Evolutionary conservation across 176 grass and related monocot species (phyloP), one percentile per base, ranked within the genome.

Genomic region (Carex pumila): DNA sequence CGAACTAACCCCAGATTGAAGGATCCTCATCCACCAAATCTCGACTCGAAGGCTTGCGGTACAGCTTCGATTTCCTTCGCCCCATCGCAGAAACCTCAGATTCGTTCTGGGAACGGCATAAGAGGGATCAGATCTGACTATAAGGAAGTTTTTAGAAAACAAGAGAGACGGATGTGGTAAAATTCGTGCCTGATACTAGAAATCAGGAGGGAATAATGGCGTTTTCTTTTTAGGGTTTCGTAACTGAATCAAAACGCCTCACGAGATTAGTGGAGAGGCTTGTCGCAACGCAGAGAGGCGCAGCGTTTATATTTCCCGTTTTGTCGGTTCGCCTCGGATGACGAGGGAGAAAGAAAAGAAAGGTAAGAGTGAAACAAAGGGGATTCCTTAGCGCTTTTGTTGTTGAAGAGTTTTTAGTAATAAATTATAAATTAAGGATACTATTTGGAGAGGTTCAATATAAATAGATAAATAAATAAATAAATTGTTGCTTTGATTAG

Each of bases 1-100:
- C 11, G 5, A 71, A 85, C 86, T 84, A 75, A 97, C 94, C 94
- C 29, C 80, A 97, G 13, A 93, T 12, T 54, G 55, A 62, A 57
- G 81, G 87, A 65, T 87, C 89, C 70, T 91, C 89, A 18, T 80
- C 81, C 45, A 49, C 53, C 55, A 68, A 7, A 32, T 54, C 41
- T 5, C 80, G 30, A 50, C 12, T 55, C 53, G 81, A 56, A 17
- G 71, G 45, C 31, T 68, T 56, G 4, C 45, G 58, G 17, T 63
- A 78, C 14, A 65, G 63, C 81, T 62, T 66, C 30, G 81, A 67
- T 18, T 62, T 64, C 81, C 60, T 56, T 25, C 54, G 57, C 18
- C 61, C 91, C 94, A 97, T 97, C 61, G 57, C 30, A 56, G 76
- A 37, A 86, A 70, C 43, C 57, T 76, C 43, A 72, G 47, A 73